Conservation (phyloP, 2,329 filamentous ascomycete genomes). For the Huntiella decipiens region DNA sequence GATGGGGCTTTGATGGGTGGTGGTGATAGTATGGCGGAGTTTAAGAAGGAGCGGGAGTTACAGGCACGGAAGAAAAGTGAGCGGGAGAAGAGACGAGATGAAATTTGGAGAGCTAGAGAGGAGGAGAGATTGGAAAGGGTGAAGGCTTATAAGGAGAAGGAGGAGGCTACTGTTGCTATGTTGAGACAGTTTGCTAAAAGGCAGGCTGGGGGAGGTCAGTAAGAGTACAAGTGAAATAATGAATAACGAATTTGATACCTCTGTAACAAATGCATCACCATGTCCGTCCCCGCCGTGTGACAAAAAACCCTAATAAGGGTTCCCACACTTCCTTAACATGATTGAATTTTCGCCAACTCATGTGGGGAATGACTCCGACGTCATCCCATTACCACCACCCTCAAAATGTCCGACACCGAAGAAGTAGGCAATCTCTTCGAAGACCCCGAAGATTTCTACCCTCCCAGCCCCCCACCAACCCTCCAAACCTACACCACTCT, state of each 20-base stretch:
- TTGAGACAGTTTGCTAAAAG: conserved; percentile 60
- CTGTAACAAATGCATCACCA: neutral
- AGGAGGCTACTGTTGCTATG: conserved; percentile 70
- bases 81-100: conserved; percentile 64
- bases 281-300: too few species aligned
- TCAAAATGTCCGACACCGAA: conserved; percentile 19
- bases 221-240: neutral
- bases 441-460: conserved; percentile 65
- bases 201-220: conserved; percentile 25
- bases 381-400: neutral
- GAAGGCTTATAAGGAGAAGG: conserved; percentile 50
- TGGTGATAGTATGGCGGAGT: conserved; percentile 43
- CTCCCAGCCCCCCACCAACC: conserved; percentile 57
- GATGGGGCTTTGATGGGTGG: conserved; percentile 66
- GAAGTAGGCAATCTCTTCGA: conserved; percentile 43
- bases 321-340: too few species aligned
- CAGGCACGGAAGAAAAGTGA: conserved; percentile 63
- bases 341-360: too few species aligned
- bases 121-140: conserved; percentile 68
- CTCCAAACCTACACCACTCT: conserved; percentile 51
- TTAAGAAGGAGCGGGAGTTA: conserved; percentile 45
- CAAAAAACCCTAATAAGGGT: too few species aligned
- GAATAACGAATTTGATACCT: neutral
- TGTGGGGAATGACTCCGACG: neutral
- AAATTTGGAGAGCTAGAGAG: conserved; percentile 51